Conservation (phyloP, 208 protist species). For the Balamuthia mandrillaris region DNA sequence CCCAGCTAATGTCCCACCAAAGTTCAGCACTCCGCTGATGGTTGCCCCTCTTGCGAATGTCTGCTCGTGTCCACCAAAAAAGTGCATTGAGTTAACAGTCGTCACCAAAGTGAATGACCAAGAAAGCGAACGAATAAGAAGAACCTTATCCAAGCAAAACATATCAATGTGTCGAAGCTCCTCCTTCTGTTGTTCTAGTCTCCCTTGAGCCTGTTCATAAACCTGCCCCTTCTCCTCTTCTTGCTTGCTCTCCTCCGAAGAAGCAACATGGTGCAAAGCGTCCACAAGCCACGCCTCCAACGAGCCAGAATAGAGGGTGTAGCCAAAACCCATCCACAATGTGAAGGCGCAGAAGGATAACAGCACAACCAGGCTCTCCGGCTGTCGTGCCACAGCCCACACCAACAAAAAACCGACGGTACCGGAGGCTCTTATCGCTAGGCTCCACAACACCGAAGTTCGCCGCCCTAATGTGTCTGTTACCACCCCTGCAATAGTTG, state of each 20-base stretch:
- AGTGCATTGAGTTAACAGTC: background rate
- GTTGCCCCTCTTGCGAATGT: background rate
- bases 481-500: no score
- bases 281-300: background rate
- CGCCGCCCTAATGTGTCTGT: background rate
- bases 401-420: background rate
- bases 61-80: background rate
- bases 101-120: no score
- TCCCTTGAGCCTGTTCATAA: no score
- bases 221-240: no score
- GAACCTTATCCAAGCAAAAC: background rate
- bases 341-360: background rate
- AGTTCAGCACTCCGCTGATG: background rate
- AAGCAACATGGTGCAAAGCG: no score
- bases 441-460: background rate
- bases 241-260: no score
- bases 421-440: background rate
- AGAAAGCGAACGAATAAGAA: no score
- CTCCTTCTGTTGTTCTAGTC: background rate
- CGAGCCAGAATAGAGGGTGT: background rate
- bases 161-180: background rate
- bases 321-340: background rate
- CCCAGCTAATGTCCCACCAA: background rate
- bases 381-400: background rate
- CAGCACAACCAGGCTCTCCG: background rate